phyloP scores from a whole-genome alignment of 306 rosid genomes.

The Rubus parviflorus region DNA sequence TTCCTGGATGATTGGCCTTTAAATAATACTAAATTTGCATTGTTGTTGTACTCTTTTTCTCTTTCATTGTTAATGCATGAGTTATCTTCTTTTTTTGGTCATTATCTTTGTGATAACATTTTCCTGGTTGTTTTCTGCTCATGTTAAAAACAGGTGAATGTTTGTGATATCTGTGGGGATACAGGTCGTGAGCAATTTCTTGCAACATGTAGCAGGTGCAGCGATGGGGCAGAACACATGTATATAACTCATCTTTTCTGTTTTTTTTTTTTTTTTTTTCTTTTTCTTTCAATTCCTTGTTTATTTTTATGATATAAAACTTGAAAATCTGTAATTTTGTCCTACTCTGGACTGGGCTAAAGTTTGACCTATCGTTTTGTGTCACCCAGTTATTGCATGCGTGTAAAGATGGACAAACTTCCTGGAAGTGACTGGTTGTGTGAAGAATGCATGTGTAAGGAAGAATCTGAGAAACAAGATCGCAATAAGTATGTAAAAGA shows the following conservation, averaged over 20 bases:
- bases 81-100: not conserved
- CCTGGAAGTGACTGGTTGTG: conserved; percentile 34
- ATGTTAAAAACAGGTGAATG: conserved; percentile 29
- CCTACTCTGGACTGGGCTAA: conserved; percentile 10
- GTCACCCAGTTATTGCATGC: conserved; percentile 41
- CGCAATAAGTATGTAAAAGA: conserved; percentile 16
- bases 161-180: conserved; percentile 44
- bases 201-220: conserved; percentile 33
- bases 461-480: conserved; percentile 16
- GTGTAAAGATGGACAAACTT: conserved; percentile 16
- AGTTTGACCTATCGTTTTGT: conserved; percentile 21
- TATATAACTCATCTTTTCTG: conserved; percentile 21
- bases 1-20: not conserved
- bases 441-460: conserved; percentile 32
- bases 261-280: conserved; percentile 1
- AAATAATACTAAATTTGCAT: not conserved
- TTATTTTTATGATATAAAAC: not conserved
- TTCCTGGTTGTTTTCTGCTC: conserved; percentile 1
- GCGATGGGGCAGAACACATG: conserved; percentile 44
- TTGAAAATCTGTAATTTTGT: not conserved
- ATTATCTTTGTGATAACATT: not conserved
- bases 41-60: not conserved
- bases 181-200: conserved; percentile 19
- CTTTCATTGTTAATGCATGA: not conserved
- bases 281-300: not conserved